A percentile compares a stretch with the other conserved stretches of the same genome.
Evolutionary conservation across 2,329 filamentous ascomycete species (phyloP).

Genomic region (Neonectria magnoliae): DNA sequence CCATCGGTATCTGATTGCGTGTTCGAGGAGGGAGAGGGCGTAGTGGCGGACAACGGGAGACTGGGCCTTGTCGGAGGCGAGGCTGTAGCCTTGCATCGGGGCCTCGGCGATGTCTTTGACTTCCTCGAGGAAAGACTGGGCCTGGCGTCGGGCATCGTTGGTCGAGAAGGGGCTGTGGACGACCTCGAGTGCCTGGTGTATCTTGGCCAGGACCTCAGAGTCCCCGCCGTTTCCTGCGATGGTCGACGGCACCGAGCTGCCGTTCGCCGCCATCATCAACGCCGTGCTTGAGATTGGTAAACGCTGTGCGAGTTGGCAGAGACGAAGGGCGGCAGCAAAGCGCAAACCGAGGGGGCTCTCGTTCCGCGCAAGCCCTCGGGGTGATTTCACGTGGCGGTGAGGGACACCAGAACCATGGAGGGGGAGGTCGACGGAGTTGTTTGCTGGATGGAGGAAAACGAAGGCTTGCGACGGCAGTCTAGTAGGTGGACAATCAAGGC

Average conservation of each 20-base stretch:
- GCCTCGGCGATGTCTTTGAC: slow-evolving; percentile 84
- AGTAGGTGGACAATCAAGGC: neutral
- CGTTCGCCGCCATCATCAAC: slow-evolving; percentile 51
- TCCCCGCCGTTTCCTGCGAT: slow-evolving; percentile 50
- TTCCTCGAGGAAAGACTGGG: slow-evolving; percentile 85
- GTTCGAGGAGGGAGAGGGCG: slow-evolving; percentile 89
- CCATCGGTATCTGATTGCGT: slow-evolving; percentile 88
- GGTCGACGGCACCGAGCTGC: slow-evolving; percentile 42
- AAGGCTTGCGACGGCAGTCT: slow-evolving; percentile 10
- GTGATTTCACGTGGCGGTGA: slow-evolving; percentile 26
- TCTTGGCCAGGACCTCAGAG: slow-evolving; percentile 67
- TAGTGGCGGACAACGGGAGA: slow-evolving; percentile 90
- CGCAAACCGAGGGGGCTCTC: slow-evolving; percentile 28
- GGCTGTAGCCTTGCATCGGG: slow-evolving; percentile 83
- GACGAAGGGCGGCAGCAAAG: slow-evolving; percentile 26
- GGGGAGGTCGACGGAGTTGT: slow-evolving; percentile 5
- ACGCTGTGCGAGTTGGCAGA: slow-evolving; percentile 20
- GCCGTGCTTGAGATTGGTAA: neutral
- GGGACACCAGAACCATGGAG: slow-evolving; percentile 34
- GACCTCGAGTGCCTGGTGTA: slow-evolving; percentile 85
- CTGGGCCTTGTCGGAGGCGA: slow-evolving; percentile 80
- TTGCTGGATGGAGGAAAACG: slow-evolving; percentile 10
- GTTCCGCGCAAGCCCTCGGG: slow-evolving; percentile 35
- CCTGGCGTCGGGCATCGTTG: slow-evolving; percentile 84
- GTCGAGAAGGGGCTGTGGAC: slow-evolving; percentile 85